phyloP scores from a whole-genome alignment of 1,139 yeast species.

The Petasospora rhodanensis region DNA sequence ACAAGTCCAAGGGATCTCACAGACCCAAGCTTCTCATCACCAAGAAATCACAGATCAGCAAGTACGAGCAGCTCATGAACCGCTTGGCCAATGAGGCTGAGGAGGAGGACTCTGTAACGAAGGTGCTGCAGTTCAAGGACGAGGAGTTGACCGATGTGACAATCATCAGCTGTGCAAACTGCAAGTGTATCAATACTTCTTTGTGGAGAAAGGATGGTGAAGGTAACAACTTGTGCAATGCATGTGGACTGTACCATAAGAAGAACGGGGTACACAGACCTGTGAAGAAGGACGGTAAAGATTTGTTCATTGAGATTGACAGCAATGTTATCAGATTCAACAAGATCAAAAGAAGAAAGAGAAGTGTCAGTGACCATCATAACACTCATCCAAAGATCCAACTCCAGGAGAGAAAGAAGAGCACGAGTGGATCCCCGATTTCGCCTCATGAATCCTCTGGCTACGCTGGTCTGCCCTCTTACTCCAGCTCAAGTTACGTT shows the following conservation, averaged over 20 bases:
- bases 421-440: not conserved
- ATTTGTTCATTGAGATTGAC: conserved; percentile 18
- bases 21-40: conserved; percentile 64
- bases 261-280: conserved; percentile 78
- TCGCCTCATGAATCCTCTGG: not conserved
- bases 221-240: conserved; percentile 68
- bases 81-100: conserved; percentile 6
- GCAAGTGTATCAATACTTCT: conserved; percentile 80
- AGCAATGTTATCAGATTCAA: conserved; percentile 19
- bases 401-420: conserved; percentile 1
- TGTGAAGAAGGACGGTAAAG: conserved; percentile 5
- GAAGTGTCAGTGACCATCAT: no score
- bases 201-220: conserved; percentile 77
- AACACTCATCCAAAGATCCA: no score
- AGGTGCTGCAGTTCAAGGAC: conserved; percentile 3
- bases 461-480: no score
- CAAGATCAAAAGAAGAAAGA: conserved; percentile 19
- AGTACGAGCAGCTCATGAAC: conserved; percentile 16
- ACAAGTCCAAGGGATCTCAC: conserved; percentile 68
- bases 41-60: conserved; percentile 18
- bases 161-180: conserved; percentile 36
- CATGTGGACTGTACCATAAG: conserved; percentile 77
- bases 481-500: no score
- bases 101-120: not conserved
- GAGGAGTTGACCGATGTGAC: conserved; percentile 6